Evolutionary conservation across 2,329 filamentous ascomycete species (phyloP).

Genomic region (Cladosporium velox): DNA sequence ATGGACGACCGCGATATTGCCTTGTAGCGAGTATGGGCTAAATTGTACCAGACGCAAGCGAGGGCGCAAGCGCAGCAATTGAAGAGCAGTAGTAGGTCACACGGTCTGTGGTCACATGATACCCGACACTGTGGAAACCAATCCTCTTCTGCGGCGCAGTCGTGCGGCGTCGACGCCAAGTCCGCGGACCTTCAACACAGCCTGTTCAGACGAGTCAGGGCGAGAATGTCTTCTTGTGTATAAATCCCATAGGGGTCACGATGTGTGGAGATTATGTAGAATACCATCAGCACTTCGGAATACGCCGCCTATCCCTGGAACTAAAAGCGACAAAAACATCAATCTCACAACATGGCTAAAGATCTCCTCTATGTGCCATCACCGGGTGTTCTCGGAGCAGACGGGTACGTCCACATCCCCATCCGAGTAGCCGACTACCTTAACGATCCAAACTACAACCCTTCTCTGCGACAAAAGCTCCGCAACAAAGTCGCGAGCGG

Average conservation of each 20-base stretch:
- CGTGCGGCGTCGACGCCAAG: not conserved
- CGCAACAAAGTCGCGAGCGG: not conserved
- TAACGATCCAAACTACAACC: not conserved
- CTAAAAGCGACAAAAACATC: not conserved
- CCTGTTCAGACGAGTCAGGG: not conserved
- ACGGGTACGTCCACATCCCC: constrained; percentile 4
- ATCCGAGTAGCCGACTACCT: constrained; percentile 2
- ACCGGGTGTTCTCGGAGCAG: not conserved
- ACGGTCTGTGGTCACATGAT: not conserved
- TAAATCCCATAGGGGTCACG: not conserved
- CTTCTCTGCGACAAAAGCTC: not conserved
- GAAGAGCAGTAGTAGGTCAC: not conserved
- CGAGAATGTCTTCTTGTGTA: not conserved
- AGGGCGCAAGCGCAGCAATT: not conserved
- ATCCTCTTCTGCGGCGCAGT: not conserved
- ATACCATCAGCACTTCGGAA: not conserved
- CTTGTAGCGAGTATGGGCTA: not conserved
- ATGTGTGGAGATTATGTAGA: not conserved
- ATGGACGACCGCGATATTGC: not conserved
- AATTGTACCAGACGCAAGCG: not conserved
- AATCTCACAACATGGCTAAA: not conserved
- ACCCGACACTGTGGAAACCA: not conserved
- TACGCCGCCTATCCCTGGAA: not conserved
- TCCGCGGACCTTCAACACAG: not conserved
- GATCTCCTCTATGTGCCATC: not conserved